Conservation (phyloP, 2,329 filamentous ascomycete genomes). For the Monosporascus sp. region DNA sequence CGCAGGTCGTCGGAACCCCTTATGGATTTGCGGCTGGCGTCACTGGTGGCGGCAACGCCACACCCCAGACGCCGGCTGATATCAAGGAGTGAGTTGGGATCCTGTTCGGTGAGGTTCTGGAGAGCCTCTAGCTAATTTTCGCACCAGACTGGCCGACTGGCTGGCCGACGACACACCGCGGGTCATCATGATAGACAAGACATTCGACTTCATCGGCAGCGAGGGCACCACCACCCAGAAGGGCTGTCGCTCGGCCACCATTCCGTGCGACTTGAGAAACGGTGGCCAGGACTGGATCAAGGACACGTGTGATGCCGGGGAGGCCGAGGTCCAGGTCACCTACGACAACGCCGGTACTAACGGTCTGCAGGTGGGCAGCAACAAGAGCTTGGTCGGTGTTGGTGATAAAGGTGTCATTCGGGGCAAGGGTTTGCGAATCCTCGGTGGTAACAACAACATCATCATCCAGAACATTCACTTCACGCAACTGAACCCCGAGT, state of each 20-base stretch:
- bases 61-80: constrained; percentile 46
- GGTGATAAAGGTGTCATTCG: constrained; percentile 49
- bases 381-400: constrained; percentile 53
- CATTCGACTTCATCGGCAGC: constrained; percentile 48
- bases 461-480: constrained; percentile 57
- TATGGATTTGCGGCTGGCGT: constrained; percentile 44
- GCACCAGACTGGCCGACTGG: constrained; percentile 43
- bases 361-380: constrained; percentile 47
- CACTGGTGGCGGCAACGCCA: constrained; percentile 54
- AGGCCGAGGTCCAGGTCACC: constrained; percentile 35
- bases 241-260: constrained; percentile 56
- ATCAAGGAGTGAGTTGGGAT: constrained; percentile 35
- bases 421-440: constrained; percentile 18
- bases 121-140: not conserved
- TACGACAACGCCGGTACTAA: constrained; percentile 47
- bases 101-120: too few species aligned
- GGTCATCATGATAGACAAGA: constrained; percentile 53
- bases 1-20: constrained; percentile 29
- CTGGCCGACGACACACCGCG: constrained; percentile 47
- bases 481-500: constrained; percentile 50
- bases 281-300: constrained; percentile 54
- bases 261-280: constrained; percentile 20
- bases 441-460: constrained; percentile 44
- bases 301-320: constrained; percentile 45
- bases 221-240: constrained; percentile 47